Conservation (phyloP, 192 early-diverging fungal genomes). For the Diversispora eburnea region DNA sequence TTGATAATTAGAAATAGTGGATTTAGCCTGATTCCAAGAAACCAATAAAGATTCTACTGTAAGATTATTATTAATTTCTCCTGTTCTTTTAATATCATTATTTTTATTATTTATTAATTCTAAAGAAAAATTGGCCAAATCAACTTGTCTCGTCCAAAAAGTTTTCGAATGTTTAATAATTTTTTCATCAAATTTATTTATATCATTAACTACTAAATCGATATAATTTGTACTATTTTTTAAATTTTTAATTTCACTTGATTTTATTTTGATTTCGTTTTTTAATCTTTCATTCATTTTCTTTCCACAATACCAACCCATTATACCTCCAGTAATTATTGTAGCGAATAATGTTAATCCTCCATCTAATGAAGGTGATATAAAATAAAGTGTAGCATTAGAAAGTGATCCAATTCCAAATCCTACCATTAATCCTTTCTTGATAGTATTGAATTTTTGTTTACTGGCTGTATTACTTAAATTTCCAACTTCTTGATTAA, state of each 20-base stretch:
- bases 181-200: background rate
- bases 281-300: background rate
- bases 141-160: background rate
- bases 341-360: constrained; percentile 4
- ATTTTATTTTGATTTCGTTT: background rate
- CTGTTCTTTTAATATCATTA: background rate
- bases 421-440: background rate
- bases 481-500: background rate
- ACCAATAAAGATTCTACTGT: background rate
- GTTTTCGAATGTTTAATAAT: background rate
- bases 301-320: constrained; percentile 5
- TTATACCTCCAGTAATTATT: background rate
- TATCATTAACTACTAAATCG: background rate
- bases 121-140: background rate
- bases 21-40: background rate
- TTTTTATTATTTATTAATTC: background rate
- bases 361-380: background rate
- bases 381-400: background rate
- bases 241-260: background rate
- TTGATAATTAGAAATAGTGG: background rate
- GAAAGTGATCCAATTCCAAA: constrained; percentile 5
- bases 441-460: background rate
- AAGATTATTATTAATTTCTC: background rate
- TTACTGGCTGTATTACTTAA: background rate
- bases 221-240: background rate